Evolutionary conservation across 2,329 filamentous ascomycete genomes (phyloP), one percentile per base, ranked within the genome.

Genomic region (Colletotrichum sp.): DNA sequence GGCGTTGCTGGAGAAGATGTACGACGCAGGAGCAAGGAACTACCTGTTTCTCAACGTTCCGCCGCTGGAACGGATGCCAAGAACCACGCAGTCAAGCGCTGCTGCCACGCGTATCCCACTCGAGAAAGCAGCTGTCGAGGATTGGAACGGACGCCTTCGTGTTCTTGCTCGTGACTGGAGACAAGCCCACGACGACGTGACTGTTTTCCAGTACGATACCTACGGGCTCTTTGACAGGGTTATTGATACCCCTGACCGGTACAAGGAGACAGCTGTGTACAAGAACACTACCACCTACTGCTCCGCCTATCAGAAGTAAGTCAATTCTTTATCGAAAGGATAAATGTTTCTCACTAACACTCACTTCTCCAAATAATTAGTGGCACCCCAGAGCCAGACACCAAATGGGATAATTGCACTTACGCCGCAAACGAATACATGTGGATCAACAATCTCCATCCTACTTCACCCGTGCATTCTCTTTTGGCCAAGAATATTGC

Each of bases 41-140:
- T 86, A 90, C 55, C 80, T 91, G 4, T 87, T 90, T 77, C 82
- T 90, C 80, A 89, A 89, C 64, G 82, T 90, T 2, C 88, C 89
- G 2, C 89, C 89, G 0, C 80, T 90, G 2, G 86, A 87, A 30
- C 66, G 66, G 12, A 72, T 68, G 63, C 70, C 34, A 8, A 59
- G 63, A 34, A 72, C 34, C 21, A 67, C 70, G 3, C 49, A 68
- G 15, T 68, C 49, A 24, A 72, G 52, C n/a, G 70, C 52, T 5
- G 52, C 34, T 15, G 26, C 18, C 7, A 57, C 24, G 7, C 63
- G 63, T 6, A 49, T 72, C 15, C 52, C 63, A 9, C 52, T 72
- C 0, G 28, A 60, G 7, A 72, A 67, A 5, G 52, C 70, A 24
- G 70, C 70, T 5, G 63, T 72, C 10, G 52, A 59, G 21, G 63